Percentiles rank a stretch among this genome's conserved stretches.
These are phyloP conservation scores for Kluyveromyces siamensis DNA, from an alignment of 805 yeast species.

Conservation along the genomic window DNA sequence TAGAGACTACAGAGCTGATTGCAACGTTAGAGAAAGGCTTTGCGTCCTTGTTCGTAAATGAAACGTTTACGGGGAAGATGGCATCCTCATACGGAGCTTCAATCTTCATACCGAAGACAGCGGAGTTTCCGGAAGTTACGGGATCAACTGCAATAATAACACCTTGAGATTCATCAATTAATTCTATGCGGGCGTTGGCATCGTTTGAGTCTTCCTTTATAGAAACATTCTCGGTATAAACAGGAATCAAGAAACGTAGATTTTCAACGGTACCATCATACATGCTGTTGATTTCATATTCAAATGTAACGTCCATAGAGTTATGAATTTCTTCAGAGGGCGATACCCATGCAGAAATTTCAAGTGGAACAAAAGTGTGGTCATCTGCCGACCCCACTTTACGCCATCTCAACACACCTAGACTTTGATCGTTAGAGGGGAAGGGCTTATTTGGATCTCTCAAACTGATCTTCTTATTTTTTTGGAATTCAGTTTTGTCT, in stretches of 20 bases:
- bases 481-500: slow-evolving; percentile 62
- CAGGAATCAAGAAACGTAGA: slow-evolving; percentile 52
- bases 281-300: slow-evolving; percentile 61
- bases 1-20: slow-evolving; percentile 42
- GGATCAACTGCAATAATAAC: slow-evolving; percentile 51
- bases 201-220: slow-evolving; percentile 42
- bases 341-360: slow-evolving; percentile 78
- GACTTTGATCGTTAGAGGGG: slow-evolving; percentile 84
- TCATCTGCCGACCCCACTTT: slow-evolving; percentile 56
- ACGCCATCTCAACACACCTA: slow-evolving; percentile 93
- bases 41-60: slow-evolving; percentile 43
- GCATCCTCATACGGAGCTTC: slow-evolving; percentile 72
- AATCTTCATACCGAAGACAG: slow-evolving; percentile 71
- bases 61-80: slow-evolving; percentile 79
- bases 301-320: slow-evolving; percentile 69
- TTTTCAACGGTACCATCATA: slow-evolving; percentile 40
- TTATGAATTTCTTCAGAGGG: slow-evolving; percentile 45
- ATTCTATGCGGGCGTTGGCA: slow-evolving; percentile 45
- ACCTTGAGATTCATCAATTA: slow-evolving; percentile 55
- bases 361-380: slow-evolving; percentile 48
- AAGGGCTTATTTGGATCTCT: slow-evolving; percentile 73
- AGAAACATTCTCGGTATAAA: slow-evolving; percentile 45
- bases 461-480: slow-evolving; percentile 52
- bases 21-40: slow-evolving; percentile 56
- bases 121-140: slow-evolving; percentile 46